Percentiles rank a stretch among this genome's conserved stretches.
Evolutionary conservation across 2,329 filamentous ascomycete species (phyloP).

Genomic region (Elsinoe australis): DNA sequence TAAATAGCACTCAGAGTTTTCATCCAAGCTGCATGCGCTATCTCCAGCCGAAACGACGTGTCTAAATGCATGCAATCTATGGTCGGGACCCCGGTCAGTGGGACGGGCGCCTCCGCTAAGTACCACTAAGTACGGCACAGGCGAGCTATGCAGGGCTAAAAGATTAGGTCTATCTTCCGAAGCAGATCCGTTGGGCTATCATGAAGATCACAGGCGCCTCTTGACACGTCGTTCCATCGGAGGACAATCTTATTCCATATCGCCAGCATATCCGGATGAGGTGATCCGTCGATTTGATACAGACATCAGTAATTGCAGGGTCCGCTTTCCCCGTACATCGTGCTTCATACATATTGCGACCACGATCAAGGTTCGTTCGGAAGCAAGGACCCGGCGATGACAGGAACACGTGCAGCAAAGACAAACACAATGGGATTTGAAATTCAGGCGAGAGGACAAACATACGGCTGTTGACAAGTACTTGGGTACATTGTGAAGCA

Average conservation of each 20-base stretch:
- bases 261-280: too few relatives aligned
- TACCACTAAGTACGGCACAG: neutral
- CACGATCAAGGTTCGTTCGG: neutral
- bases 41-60: neutral
- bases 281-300: neutral
- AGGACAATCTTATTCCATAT: neutral
- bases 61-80: slow-evolving; percentile 5
- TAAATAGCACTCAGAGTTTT: neutral
- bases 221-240: too few relatives aligned
- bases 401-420: neutral
- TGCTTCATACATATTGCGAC: slow-evolving; percentile 12
- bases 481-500: slow-evolving; percentile 1
- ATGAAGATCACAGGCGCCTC: slow-evolving; percentile 7
- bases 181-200: slow-evolving; percentile 8
- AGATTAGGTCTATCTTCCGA: neutral
- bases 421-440: neutral
- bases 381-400: neutral
- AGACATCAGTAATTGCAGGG: slow-evolving; percentile 7
- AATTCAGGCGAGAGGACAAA: neutral
- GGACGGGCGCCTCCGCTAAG: slow-evolving; percentile 6
- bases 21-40: too few relatives aligned
- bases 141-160: slow-evolving; percentile 11
- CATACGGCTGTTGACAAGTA: neutral
- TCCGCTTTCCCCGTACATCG: neutral
- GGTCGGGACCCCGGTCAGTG: slow-evolving; percentile 3